These are phyloP conservation scores for Gnomoniopsis smithogilvyi DNA, from an alignment of 2,329 filamentous ascomycete species.

Conservation along the genomic window DNA sequence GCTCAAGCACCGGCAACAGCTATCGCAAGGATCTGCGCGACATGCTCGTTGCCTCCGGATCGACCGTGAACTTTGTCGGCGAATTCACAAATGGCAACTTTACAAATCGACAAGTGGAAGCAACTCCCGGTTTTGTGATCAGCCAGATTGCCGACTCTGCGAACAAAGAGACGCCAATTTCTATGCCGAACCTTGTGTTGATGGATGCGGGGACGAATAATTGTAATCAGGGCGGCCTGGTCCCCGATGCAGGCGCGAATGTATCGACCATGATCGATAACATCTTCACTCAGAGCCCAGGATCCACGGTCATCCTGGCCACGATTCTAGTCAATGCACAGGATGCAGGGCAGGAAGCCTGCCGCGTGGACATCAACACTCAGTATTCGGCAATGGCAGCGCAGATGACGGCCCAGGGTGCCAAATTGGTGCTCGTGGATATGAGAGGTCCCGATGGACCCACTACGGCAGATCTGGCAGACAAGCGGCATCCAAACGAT, in stretches of 20 bases:
- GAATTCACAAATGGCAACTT: slow-evolving; percentile 21
- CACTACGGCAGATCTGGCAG: slow-evolving; percentile 20
- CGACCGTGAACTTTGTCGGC: slow-evolving; percentile 24
- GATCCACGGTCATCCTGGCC: slow-evolving; percentile 23
- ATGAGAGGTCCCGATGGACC: slow-evolving; percentile 21
- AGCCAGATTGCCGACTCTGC: slow-evolving; percentile 21
- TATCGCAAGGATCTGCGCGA: slow-evolving; percentile 23
- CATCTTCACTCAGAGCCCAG: slow-evolving; percentile 21
- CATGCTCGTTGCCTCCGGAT: slow-evolving; percentile 15
- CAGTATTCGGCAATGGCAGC: slow-evolving; percentile 19
- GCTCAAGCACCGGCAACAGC: slow-evolving; percentile 22
- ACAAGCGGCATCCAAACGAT: slow-evolving; percentile 24
- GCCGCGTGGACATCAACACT: slow-evolving; percentile 21
- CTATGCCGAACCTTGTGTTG: slow-evolving; percentile 22
- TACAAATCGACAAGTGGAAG: slow-evolving; percentile 22
- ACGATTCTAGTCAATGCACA: slow-evolving; percentile 23
- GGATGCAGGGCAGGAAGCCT: slow-evolving; percentile 21
- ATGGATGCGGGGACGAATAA: slow-evolving; percentile 25
- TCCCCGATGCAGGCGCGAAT: slow-evolving; percentile 20
- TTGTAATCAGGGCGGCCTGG: slow-evolving; percentile 20
- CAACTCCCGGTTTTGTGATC: slow-evolving; percentile 22
- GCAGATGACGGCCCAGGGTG: slow-evolving; percentile 9
- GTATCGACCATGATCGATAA: slow-evolving; percentile 20
- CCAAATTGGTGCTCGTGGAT: slow-evolving; percentile 21
- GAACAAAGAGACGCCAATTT: slow-evolving; percentile 13